Evolutionary conservation across 208 protist species (phyloP).

Genomic region (Acanthamoeba sp.): DNA sequence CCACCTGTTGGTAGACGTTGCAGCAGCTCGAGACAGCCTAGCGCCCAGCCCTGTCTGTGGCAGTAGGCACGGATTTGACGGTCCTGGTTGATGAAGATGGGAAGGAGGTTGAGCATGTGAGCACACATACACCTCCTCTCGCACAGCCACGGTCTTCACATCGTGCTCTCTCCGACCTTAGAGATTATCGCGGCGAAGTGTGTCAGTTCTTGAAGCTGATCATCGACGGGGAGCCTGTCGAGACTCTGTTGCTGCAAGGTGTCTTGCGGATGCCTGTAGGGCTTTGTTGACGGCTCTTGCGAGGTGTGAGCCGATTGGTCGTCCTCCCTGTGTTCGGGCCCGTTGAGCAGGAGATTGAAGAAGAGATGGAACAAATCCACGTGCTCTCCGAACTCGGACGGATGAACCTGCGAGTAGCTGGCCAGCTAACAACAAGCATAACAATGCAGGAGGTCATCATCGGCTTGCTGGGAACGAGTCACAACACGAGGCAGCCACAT

Average conservation of each 20-base stretch:
- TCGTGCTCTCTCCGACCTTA: not conserved
- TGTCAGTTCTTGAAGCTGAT: constrained; percentile 21
- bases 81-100: not conserved
- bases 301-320: not conserved
- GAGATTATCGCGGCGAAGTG: constrained; percentile 4
- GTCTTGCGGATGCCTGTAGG: not conserved
- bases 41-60: constrained; percentile 54
- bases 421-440: constrained; percentile 6
- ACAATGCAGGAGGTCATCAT: not conserved
- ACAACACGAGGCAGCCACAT: too few relatives aligned
- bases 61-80: constrained; percentile 39
- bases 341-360: constrained; percentile 62
- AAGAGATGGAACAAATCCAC: constrained; percentile 44
- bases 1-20: not conserved
- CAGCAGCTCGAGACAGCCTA: constrained; percentile 30
- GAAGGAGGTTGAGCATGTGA: not conserved
- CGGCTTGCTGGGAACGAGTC: too few relatives aligned
- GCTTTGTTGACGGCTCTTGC: not conserved
- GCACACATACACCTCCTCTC: too few relatives aligned
- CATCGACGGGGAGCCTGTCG: not conserved
- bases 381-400: constrained; percentile 24
- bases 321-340: not conserved
- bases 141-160: not conserved
- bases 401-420: constrained; percentile 61
- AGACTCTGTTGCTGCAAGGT: not conserved